phyloP scores from a whole-genome alignment of 2,329 filamentous ascomycete species.

The Orbilia brochopaga region DNA sequence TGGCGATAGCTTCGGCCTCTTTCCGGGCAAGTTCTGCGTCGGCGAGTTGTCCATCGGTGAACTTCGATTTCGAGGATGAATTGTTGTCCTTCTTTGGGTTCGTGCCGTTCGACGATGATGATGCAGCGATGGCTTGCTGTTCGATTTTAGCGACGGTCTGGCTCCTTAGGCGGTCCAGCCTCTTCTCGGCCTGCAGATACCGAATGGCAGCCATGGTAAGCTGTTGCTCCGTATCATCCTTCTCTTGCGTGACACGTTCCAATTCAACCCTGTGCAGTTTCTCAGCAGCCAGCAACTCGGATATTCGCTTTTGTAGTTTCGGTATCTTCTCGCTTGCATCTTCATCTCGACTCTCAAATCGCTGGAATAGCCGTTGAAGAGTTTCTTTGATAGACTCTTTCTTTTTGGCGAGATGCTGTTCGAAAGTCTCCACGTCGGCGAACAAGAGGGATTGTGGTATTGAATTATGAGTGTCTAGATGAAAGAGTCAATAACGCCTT shows the following conservation, averaged over 20 bases:
- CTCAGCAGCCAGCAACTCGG: constrained; percentile 76
- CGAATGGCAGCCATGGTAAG: constrained; percentile 86
- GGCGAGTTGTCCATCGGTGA: constrained; percentile 65
- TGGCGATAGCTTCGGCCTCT: constrained; percentile 75
- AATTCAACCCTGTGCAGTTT: constrained; percentile 80
- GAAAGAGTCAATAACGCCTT: constrained; percentile 56
- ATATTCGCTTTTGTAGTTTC: constrained; percentile 76
- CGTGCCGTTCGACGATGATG: constrained; percentile 60
- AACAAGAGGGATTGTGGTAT: constrained; percentile 62
- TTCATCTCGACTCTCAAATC: constrained; percentile 62
- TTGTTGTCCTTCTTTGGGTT: constrained; percentile 58
- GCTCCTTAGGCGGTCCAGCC: constrained; percentile 86
- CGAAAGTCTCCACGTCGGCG: constrained; percentile 73
- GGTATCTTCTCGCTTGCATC: constrained; percentile 68
- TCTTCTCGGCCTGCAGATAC: constrained; percentile 95
- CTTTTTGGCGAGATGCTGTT: constrained; percentile 78
- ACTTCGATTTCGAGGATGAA: constrained; percentile 64
- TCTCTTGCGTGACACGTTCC: constrained; percentile 76
- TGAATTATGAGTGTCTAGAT: constrained; percentile 17
- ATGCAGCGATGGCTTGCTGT: constrained; percentile 74
- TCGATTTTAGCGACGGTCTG: constrained; percentile 89
- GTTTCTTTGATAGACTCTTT: constrained; percentile 77
- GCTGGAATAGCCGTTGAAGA: constrained; percentile 70
- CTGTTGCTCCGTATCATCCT: constrained; percentile 82
- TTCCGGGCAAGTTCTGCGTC: constrained; percentile 77